phyloP scores from a whole-genome alignment of 2,329 filamentous ascomycete genomes.

The Cladosporium velox region DNA sequence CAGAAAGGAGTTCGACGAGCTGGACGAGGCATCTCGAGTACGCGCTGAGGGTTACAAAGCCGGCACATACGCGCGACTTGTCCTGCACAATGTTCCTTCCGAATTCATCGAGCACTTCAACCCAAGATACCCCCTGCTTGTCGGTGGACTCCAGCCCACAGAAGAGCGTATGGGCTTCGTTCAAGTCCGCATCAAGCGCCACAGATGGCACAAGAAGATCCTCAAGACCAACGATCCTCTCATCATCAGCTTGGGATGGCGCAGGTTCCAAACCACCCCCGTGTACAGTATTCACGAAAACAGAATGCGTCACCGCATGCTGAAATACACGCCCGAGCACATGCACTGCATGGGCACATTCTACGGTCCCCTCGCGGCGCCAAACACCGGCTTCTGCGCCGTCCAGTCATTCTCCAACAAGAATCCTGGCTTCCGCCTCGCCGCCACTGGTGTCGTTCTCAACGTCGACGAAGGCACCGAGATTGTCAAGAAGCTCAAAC shows the following conservation, averaged over 20 bases:
- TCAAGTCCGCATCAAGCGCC: constrained; percentile 93
- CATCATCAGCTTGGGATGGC: constrained; percentile 95
- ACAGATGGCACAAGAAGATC: constrained; percentile 99
- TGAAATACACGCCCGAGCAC: constrained; percentile 98
- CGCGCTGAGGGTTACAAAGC: constrained; percentile 88
- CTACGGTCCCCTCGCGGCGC: constrained; percentile 91
- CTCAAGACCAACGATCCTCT: constrained; percentile 97
- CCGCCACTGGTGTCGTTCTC: constrained; percentile 89
- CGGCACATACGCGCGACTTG: constrained; percentile 88
- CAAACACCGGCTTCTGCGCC: constrained; percentile 93
- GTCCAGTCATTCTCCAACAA: constrained; percentile 85
- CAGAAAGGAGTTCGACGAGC: constrained; percentile 82
- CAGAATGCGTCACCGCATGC: constrained; percentile 90
- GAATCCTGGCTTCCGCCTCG: constrained; percentile 88
- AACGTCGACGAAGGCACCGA: constrained; percentile 94
- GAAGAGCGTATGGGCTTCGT: constrained; percentile 96
- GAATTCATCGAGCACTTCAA: constrained; percentile 87
- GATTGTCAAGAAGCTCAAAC: constrained; percentile 98
- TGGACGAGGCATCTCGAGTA: constrained; percentile 80
- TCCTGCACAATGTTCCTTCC: constrained; percentile 83
- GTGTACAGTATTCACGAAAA: constrained; percentile 96
- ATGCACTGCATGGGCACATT: constrained; percentile 99
- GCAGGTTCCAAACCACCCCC: constrained; percentile 87
- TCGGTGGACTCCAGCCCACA: constrained; percentile 88
- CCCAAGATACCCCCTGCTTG: constrained; percentile 76